Conservation (phyloP, 805 yeast genomes). For the Teunomyces cretensis region DNA sequence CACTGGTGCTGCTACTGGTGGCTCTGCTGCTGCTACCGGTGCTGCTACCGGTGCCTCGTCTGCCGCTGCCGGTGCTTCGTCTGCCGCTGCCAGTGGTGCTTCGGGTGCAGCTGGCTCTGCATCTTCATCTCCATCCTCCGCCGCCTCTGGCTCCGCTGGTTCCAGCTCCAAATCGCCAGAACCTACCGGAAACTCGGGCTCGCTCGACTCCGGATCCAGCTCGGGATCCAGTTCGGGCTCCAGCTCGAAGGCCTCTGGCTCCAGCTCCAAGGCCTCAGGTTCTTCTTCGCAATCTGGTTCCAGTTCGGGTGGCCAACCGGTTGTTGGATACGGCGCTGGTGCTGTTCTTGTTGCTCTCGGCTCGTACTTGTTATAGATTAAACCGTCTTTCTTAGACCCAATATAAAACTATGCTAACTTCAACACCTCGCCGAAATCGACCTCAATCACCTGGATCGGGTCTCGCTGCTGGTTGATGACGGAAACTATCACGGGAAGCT, state of each 20-base stretch:
- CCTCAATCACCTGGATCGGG: background rate
- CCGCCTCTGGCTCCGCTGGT: constrained; percentile 7
- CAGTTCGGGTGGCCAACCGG: constrained; percentile 6
- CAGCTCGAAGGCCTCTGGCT: too few species aligned
- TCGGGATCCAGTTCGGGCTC: constrained; percentile 8
- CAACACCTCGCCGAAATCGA: background rate
- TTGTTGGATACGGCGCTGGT: constrained; percentile 1
- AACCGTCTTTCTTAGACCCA: too few species aligned
- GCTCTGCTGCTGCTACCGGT: background rate
- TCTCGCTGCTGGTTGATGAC: constrained; percentile 5
- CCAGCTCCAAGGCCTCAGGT: too few species aligned
- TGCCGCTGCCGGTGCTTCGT: constrained; percentile 10
- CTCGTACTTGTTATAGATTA: background rate
- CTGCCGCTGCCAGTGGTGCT: constrained; percentile 15
- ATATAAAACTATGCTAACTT: too few species aligned
- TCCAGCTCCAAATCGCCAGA: constrained; percentile 1
- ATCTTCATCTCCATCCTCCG: constrained; percentile 2
- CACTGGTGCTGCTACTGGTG: background rate
- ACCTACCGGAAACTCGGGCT: constrained; percentile 3
- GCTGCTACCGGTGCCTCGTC: constrained; percentile 8
- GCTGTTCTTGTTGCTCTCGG: constrained; percentile 1
- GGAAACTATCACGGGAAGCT: constrained; percentile 9
- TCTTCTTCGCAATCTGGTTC: constrained; percentile 6
- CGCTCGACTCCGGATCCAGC: background rate
- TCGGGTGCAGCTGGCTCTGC: constrained; percentile 9